phyloP scores from a whole-genome alignment of 139 green algal species.

The Limnomonas spitsbergensis region DNA sequence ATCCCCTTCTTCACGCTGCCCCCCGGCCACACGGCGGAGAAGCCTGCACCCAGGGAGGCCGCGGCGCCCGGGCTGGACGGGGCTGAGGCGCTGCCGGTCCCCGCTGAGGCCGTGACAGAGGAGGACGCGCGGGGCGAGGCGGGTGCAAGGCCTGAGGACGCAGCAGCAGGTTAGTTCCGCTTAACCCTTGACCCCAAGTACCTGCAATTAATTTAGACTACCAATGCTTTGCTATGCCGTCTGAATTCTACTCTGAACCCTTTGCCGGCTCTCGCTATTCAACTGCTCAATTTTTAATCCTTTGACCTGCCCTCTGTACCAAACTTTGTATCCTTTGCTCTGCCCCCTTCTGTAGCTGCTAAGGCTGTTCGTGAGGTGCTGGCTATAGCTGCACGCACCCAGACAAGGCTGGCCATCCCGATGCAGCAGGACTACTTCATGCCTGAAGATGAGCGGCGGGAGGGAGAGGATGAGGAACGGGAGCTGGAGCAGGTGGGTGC shows the following conservation, averaged over 20 bases:
- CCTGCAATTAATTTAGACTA: not conserved
- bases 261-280: too few relatives aligned
- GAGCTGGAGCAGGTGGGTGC: constrained; percentile 10
- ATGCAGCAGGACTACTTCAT: constrained; percentile 67
- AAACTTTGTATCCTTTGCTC: not conserved
- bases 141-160: constrained; percentile 41
- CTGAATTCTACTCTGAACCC: too few relatives aligned
- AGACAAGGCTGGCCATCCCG: constrained; percentile 58
- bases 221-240: too few relatives aligned
- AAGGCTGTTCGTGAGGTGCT: constrained; percentile 14
- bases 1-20: constrained; percentile 95
- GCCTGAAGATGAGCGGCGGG: constrained; percentile 54
- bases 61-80: not conserved
- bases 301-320: too few relatives aligned
- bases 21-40: constrained; percentile 58
- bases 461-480: constrained; percentile 21
- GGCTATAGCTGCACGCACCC: constrained; percentile 40
- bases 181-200: too few relatives aligned
- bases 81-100: constrained; percentile 37
- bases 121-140: constrained; percentile 49
- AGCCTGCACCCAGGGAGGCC: not conserved
- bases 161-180: constrained; percentile 32
- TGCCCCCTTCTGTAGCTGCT: not conserved
- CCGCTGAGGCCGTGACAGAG: constrained; percentile 42
- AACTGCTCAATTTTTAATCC: too few relatives aligned